Conservation (phyloP, 805 yeast genomes). For the Hyphopichia homilentoma region DNA sequence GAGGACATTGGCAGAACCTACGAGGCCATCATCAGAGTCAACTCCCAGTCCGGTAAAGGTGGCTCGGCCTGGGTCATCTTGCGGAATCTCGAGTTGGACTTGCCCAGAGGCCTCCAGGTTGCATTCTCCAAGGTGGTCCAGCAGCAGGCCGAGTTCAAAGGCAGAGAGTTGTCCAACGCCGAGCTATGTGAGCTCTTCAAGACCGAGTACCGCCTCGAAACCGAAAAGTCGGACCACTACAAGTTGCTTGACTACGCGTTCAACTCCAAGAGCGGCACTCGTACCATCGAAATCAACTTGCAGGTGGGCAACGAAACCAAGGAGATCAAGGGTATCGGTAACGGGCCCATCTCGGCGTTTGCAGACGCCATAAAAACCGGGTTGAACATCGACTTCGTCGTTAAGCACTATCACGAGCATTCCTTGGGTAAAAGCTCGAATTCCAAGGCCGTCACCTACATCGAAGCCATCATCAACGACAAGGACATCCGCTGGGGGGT, state of each 20-base stretch:
- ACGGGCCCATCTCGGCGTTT: constrained; percentile 81
- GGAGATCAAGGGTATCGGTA: constrained; percentile 59
- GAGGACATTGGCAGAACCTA: constrained; percentile 83
- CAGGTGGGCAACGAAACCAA: constrained; percentile 40
- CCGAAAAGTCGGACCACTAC: constrained; percentile 24
- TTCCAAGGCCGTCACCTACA: constrained; percentile 75
- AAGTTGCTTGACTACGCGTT: constrained; percentile 48
- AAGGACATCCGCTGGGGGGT: constrained; percentile 73
- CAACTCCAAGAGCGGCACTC: constrained; percentile 32
- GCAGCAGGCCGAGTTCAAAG: constrained; percentile 61
- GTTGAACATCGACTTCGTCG: constrained; percentile 52
- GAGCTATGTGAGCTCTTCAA: constrained; percentile 69
- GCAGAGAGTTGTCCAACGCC: constrained; percentile 62
- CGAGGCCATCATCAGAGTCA: constrained; percentile 87
- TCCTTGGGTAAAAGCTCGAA: constrained; percentile 71
- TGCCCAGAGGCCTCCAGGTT: constrained; percentile 78
- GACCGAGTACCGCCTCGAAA: constrained; percentile 48
- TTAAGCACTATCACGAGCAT: constrained; percentile 73
- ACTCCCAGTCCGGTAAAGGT: constrained; percentile 86
- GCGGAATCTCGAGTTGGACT: constrained; percentile 69
- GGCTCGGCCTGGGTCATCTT: constrained; percentile 87
- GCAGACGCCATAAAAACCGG: constrained; percentile 53
- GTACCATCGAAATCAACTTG: constrained; percentile 47
- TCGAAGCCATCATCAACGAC: constrained; percentile 34
- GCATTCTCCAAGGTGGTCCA: constrained; percentile 73